phyloP scores from a whole-genome alignment of 2,329 filamentous ascomycete genomes.

The Talaromyces sp. region DNA sequence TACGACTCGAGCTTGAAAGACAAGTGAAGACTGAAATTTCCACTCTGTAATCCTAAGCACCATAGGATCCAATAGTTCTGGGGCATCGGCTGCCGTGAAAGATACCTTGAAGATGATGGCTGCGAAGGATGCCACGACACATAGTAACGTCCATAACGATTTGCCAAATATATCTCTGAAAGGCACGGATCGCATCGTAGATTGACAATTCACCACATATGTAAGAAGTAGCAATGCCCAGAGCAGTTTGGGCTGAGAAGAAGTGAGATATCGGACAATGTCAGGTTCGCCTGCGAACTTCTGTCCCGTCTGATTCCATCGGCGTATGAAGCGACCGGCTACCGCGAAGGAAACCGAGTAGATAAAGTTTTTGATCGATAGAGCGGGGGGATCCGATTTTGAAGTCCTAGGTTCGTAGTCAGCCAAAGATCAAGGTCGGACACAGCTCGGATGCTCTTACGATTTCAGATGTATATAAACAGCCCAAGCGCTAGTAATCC shows the following conservation, averaged over 20 bases:
- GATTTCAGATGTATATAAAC: slow-evolving; percentile 47
- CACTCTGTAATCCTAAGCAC: slow-evolving; percentile 35
- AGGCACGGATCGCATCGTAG: slow-evolving; percentile 37
- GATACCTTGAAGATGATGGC: slow-evolving; percentile 84
- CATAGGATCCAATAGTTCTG: slow-evolving; percentile 63
- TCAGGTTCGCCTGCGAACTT: slow-evolving; percentile 91
- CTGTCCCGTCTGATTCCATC: slow-evolving; percentile 97
- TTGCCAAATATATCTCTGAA: slow-evolving; percentile 20
- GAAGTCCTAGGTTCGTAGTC: slow-evolving; percentile 6
- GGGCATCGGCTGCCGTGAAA: slow-evolving; percentile 83
- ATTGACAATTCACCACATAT: slow-evolving; percentile 60
- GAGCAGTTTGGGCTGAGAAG: slow-evolving; percentile 61
- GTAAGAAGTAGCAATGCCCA: slow-evolving; percentile 70
- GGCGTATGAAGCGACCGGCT: slow-evolving; percentile 63
- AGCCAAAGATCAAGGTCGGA: neutral
- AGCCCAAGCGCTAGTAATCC: slow-evolving; percentile 58
- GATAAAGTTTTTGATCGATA: slow-evolving; percentile 3
- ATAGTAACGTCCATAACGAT: slow-evolving; percentile 28
- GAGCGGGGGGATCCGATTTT: neutral
- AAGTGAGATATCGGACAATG: slow-evolving; percentile 70
- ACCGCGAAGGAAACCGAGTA: slow-evolving; percentile 52
- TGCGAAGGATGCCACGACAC: slow-evolving; percentile 47
- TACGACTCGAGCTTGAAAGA: slow-evolving; percentile 51
- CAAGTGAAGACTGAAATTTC: slow-evolving; percentile 43
- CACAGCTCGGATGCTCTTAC: slow-evolving; percentile 16